These are phyloP conservation scores for Parasarocladium wereldwijsianum DNA, from an alignment of 2,329 filamentous ascomycete genomes.

Conservation along the genomic window DNA sequence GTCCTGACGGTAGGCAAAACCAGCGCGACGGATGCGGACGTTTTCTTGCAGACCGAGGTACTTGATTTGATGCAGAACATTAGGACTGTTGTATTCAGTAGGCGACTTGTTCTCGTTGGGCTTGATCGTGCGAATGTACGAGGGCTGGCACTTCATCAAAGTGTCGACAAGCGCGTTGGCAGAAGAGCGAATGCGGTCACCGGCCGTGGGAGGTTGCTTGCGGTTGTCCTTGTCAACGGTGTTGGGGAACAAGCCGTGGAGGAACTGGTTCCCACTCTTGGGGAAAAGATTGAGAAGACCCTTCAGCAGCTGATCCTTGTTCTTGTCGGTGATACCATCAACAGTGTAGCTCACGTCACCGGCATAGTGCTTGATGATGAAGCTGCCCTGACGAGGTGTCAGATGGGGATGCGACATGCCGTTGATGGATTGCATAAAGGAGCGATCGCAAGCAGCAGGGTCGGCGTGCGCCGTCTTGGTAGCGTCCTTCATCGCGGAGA, in stretches of 20 bases:
- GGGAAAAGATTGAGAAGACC: conserved; percentile 80
- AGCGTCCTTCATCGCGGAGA: conserved; percentile 92
- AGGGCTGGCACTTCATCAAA: conserved; percentile 92
- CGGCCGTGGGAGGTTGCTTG: conserved; percentile 82
- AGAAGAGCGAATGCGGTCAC: conserved; percentile 89
- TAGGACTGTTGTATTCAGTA: conserved; percentile 77
- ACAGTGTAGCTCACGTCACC: conserved; percentile 92
- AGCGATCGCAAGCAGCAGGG: conserved; percentile 83
- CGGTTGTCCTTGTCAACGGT: conserved; percentile 90
- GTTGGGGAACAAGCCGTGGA: conserved; percentile 80
- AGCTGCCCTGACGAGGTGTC: conserved; percentile 81
- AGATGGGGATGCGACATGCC: conserved; percentile 86
- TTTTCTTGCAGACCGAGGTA: conserved; percentile 99
- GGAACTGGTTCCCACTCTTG: conserved; percentile 68
- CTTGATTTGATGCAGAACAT: conserved; percentile 96
- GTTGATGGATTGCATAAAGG: conserved; percentile 87
- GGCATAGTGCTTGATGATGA: conserved; percentile 98
- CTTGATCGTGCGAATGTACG: conserved; percentile 98
- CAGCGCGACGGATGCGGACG: conserved; percentile 88
- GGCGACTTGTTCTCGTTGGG: conserved; percentile 98
- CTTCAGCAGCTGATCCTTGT: conserved; percentile 94
- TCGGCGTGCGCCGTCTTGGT: conserved; percentile 98
- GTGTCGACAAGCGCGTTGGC: conserved; percentile 92
- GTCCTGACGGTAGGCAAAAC: conserved; percentile 91
- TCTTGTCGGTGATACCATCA: conserved; percentile 97